Base-by-base conservation (phyloP, 2,329 filamentous ascomycete genomes). In the Cercospora zeina region DNA sequence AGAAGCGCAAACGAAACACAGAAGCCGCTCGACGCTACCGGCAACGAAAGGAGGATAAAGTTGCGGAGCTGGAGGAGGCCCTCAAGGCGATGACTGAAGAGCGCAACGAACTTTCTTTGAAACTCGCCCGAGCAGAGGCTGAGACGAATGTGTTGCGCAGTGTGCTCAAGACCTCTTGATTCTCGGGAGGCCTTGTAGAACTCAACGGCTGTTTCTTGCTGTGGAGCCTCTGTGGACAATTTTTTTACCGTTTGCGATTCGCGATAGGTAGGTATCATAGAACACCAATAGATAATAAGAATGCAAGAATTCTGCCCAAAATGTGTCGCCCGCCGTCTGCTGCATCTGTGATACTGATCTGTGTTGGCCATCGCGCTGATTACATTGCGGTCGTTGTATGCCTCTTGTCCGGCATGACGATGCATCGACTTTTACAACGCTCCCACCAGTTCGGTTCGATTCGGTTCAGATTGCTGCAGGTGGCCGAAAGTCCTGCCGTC, bases 21-120 rank as follows among this genome's bases (percentile, higher is more conserved):
- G 80, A 89, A 64, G 87, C 88, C n/a, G 88, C 88, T 31, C 82
- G 86, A 64, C 86, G 87, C 64, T 90, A 89, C 72, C 85, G 88
- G 27, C 87, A 90, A 73, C 88, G 88, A 73, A 84, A 87, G 50
- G 80, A 89, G 34, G 87, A 90, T 68, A 85, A 86, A 64, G 84
- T 89, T 73, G 77, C 76, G 27, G 82, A 85, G 64, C 79, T 90
- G 33, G 87, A 90, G 73, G 74, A 77, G 8, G 81, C 84, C 19
- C 76, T 90, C 45, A 81, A 81, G 51, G 80, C 82, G 47, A 81
- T 87, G 70, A 83, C 83, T 62, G 74, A 80, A 53, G 87, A 90
- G 70, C 77, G 86, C 16, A 87, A 90, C 68, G 85, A 85, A 14
- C 73, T 89, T 68, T 83, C 82, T 59, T 76, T 89, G 58, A 81